Evolutionary conservation across 73 alveolate genomes (phyloP).

Genomic region (Blepharisma stoltei): DNA sequence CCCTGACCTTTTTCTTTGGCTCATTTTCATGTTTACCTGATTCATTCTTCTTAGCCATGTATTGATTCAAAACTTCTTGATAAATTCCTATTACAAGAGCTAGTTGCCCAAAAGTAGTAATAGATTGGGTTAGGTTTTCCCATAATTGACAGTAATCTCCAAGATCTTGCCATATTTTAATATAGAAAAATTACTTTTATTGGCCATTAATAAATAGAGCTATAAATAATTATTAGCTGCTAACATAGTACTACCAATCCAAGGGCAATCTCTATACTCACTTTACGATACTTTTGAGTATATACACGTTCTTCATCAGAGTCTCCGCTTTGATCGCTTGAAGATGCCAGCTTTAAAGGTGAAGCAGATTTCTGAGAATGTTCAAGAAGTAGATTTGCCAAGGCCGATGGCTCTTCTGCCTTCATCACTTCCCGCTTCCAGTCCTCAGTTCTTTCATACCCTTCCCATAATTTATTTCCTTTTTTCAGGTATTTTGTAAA

Average conservation of each 20-base stretch:
- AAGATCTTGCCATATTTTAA: slow-evolving; percentile 6
- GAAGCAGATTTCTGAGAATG: background rate
- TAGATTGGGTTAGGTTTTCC: background rate
- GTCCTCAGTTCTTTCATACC: background rate
- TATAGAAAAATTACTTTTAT: no score
- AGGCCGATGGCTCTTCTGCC: slow-evolving; percentile 26
- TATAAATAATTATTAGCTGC: no score
- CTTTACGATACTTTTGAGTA: slow-evolving; percentile 19
- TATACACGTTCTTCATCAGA: background rate
- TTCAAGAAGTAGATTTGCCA: slow-evolving; percentile 6
- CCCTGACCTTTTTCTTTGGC: slow-evolving; percentile 6
- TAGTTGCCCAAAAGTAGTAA: background rate
- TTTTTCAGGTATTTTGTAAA: slow-evolving; percentile 11
- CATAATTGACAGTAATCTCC: background rate
- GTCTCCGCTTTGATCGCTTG: background rate
- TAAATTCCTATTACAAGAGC: slow-evolving; percentile 23
- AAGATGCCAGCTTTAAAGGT: background rate
- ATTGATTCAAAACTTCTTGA: slow-evolving; percentile 2
- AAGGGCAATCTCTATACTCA: no score
- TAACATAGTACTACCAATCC: no score
- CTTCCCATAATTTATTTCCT: background rate
- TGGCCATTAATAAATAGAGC: no score
- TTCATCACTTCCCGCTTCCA: slow-evolving; percentile 37
- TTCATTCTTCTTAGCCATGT: slow-evolving; percentile 17
- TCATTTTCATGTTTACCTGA: slow-evolving; percentile 24